Base-by-base conservation (phyloP, 805 yeast genomes). In the Suhomyces prunicola region DNA sequence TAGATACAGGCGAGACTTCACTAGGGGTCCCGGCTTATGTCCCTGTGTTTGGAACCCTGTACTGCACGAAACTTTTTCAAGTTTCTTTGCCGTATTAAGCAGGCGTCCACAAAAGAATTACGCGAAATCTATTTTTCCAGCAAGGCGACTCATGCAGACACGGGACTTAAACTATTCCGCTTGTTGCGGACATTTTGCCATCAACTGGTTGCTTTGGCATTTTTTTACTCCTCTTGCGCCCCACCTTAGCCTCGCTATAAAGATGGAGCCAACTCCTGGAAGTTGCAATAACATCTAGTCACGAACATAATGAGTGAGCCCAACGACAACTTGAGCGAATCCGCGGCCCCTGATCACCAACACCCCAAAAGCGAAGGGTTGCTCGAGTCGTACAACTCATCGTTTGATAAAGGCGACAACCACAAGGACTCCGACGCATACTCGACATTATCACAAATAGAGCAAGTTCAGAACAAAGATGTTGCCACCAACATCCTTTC, bases 401-500 rank as follows among this genome's bases (percentile, higher is more conserved):
- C 57, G 10, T 31, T 50, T n/a, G 42, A 33, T n/a, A 57, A 55
- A 13, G 57, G 13, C 19, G 42, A 60, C 24, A 59, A 57, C 31
- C 45, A 46, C 6, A 48, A 51, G 26, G 51, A 40, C 6, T 58
- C 57, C 19, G 66, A 63, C 26, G 48, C 51, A 29, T 66, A 61
- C 41, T 55, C 61, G 22, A 22, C 57, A 24, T 60, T 53, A 42
- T 62, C 66, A 7, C 54, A 63, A 19, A 6, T 31, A 5, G 60
- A 60, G 10, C 62, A 66, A 39, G 53, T 63, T 31, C 63, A 60
- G 24, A 39, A 54, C 8, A 69, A 64, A 4, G 71, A 63, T 49
- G 42, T 8, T 6, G 55, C 40, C 15, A 73, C 69, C 23, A 84
- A 84, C 58, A 78, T 83, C 48, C 67, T 84, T 51, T 66, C 81